phyloP scores from a whole-genome alignment of 1,284 basidiomycete genomes.

The Papiliotrema flavescens region DNA sequence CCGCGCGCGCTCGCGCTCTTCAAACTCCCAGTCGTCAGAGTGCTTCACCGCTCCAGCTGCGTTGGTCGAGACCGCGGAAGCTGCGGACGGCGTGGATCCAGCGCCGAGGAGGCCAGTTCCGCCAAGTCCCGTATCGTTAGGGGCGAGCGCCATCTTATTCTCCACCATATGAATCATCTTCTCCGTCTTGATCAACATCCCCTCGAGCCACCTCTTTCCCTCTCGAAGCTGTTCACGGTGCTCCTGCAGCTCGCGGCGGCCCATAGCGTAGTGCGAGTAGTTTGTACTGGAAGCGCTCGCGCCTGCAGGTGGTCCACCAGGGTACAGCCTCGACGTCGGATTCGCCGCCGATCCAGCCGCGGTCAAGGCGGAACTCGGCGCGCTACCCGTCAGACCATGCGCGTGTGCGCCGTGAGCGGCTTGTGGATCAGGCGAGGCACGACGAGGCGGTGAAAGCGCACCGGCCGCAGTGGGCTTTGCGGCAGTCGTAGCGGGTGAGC shows the following conservation, averaged over 20 bases:
- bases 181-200: conserved; percentile 45
- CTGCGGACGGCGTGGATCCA: too few relatives aligned
- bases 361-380: too few relatives aligned
- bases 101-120: too few relatives aligned
- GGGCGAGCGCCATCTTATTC: conserved; percentile 36
- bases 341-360: too few relatives aligned
- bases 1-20: conserved; percentile 39
- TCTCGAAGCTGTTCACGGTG: conserved; percentile 48
- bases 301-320: background rate
- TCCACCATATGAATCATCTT: conserved; percentile 45
- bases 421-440: conserved; percentile 31
- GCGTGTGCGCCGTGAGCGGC: too few relatives aligned
- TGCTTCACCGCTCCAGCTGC: conserved; percentile 5
- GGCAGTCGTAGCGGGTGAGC: conserved; percentile 13
- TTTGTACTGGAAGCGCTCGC: conserved; percentile 3
- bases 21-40: conserved; percentile 42
- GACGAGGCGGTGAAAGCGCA: conserved; percentile 23
- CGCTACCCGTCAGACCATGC: too few relatives aligned
- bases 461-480: background rate
- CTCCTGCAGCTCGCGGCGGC: conserved; percentile 42
- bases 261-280: conserved; percentile 37
- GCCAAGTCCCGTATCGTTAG: conserved; percentile 1
- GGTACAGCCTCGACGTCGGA: background rate
- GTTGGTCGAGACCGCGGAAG: background rate
- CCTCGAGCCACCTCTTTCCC: conserved; percentile 48